These are phyloP conservation scores for Schizothecium vesticola DNA, from an alignment of 495 filamentous ascomycete genomes.

Conservation along the genomic window DNA sequence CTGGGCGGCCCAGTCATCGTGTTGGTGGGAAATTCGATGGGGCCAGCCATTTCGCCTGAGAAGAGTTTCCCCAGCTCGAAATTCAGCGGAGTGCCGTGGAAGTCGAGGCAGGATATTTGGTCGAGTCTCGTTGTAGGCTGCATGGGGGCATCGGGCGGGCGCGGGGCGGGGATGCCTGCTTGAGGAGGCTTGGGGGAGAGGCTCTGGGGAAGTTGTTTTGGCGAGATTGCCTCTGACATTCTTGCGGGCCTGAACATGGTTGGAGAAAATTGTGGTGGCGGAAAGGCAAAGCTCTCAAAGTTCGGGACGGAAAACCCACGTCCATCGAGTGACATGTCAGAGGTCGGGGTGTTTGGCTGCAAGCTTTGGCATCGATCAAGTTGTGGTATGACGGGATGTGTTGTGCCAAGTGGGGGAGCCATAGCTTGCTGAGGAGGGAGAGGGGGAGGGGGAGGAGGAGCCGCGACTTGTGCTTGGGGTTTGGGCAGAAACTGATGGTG, in stretches of 20 bases:
- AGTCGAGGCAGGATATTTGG: constrained; percentile 17
- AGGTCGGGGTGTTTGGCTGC: constrained; percentile 11
- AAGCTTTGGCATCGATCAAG: constrained; percentile 19
- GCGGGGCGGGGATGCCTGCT: not conserved
- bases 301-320: constrained; percentile 5
- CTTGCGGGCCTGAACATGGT: not conserved
- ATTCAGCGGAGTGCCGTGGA: constrained; percentile 8
- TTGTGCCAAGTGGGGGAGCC: not conserved
- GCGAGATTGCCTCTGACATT: constrained; percentile 13
- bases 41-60: not conserved
- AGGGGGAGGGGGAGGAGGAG: not conserved
- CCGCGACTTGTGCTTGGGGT: constrained; percentile 7
- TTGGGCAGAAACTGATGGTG: not conserved
- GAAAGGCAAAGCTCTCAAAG: constrained; percentile 14
- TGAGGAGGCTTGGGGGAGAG: not conserved
- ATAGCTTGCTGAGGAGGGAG: not conserved
- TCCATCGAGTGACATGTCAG: not conserved
- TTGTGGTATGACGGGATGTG: constrained; percentile 8
- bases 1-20: not conserved
- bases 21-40: not conserved
- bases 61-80: constrained; percentile 16
- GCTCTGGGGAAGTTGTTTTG: constrained; percentile 14
- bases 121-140: constrained; percentile 3
- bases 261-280: not conserved
- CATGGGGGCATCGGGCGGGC: not conserved